Base-by-base conservation (phyloP, 2,329 filamentous ascomycete genomes). In the Botrytis sinoallii region DNA sequence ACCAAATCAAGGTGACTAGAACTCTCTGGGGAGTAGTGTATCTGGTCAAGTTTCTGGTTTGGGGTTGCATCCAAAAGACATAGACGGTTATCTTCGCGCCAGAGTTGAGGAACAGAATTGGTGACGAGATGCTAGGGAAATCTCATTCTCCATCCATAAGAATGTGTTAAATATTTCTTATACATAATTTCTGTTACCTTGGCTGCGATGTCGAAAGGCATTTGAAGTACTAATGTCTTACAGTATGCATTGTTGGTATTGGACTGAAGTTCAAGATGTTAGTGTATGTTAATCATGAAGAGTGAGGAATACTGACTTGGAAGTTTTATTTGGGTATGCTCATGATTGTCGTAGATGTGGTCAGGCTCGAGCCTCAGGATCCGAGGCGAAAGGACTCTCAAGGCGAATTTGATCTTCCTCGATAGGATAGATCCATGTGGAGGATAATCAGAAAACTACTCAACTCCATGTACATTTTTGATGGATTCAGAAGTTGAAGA, bases 371-470 rank as follows among this genome's bases (percentile, higher is more conserved):
- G 48, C 4, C 25, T 55, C 48, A 55, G 12, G 25, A 55, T 55
- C 12, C 25, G 25, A 55, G 25, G 48, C 25, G 12, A n/a, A 55
- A 16, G 1, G 25, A n/a, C 0, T 55, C 4, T n/a, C 5, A 52
- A 1, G 25, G 22, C n/a, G 1, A 0, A 16, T n/a, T 52, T 3
- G 4, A 52, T 52, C 25, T 0, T 52, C 10, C 5, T 14, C 12
- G 48, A 55, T 6, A n/a, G 25, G 4, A 55, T n/a, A 0, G 1
- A 55, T 55, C 48, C 4, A 7, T 55, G 14, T 0, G 48, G 25
- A n/a, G 25, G 5, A 55, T 16, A 0, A n/a, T 29, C 2, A 1
- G 12, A n/a, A 55, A 5, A 25, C 4, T n/a, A 16, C 12, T 7
- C 25, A 16, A 4, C 52, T 16, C 14, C 52, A 29, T 55, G 16